phyloP scores from a whole-genome alignment of 1,139 yeast genomes.

The Wickerhamomyces sp. region DNA sequence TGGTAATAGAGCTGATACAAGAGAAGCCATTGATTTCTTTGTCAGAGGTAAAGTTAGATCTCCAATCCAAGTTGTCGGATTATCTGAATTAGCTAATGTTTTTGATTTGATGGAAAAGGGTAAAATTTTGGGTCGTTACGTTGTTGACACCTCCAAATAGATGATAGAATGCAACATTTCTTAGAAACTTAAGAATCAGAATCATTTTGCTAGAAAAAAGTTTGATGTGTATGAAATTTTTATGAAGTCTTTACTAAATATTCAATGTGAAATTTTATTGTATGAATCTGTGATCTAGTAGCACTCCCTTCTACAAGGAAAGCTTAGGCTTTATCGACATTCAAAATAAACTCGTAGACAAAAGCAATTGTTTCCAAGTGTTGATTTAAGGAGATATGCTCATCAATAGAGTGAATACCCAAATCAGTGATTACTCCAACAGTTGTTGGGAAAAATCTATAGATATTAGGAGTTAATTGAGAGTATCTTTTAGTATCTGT shows the following conservation, averaged over 20 bases:
- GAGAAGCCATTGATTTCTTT: conserved; percentile 66
- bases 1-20: conserved; percentile 69
- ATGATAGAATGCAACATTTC: not conserved
- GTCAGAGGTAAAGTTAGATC: conserved; percentile 57
- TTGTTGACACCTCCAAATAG: conserved; percentile 53
- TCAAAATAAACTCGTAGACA: conserved; percentile 47
- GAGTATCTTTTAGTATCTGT: conserved; percentile 83
- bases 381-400: conserved; percentile 44
- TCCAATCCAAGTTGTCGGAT: conserved; percentile 57
- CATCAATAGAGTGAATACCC: conserved; percentile 55
- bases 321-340: conserved; percentile 21
- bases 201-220: not conserved
- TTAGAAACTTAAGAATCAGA: not conserved
- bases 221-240: not conserved
- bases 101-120: conserved; percentile 58
- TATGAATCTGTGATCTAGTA: not conserved
- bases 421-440: conserved; percentile 10
- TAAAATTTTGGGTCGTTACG: conserved; percentile 60
- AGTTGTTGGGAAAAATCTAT: conserved; percentile 44
- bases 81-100: conserved; percentile 50
- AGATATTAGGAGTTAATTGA: conserved; percentile 68
- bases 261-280: not conserved
- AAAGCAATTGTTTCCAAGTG: conserved; percentile 59
- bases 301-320: not conserved
- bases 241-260: not conserved